A percentile compares a stretch with the other conserved stretches of the same genome.
Evolutionary conservation across 2,329 filamentous ascomycete species (phyloP).

Genomic region (Cercospora beticola): DNA sequence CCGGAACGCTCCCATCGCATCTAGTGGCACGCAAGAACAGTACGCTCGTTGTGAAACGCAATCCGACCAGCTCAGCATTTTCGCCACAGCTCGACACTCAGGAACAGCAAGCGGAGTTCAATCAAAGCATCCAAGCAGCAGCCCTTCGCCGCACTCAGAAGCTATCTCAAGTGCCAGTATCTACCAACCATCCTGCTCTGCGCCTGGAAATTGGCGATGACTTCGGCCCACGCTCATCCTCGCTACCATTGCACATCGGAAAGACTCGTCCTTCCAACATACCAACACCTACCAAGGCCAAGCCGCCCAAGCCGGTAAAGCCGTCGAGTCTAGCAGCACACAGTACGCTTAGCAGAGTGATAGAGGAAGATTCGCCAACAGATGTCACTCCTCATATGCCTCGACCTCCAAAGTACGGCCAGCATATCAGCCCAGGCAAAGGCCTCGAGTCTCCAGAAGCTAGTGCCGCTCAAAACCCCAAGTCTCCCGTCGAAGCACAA

Average conservation of each 20-base stretch:
- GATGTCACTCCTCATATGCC: background rate
- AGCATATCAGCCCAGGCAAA: conserved; percentile 11
- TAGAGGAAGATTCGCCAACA: conserved; percentile 11
- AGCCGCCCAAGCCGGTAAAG: conserved; percentile 8
- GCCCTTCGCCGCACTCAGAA: conserved; percentile 8
- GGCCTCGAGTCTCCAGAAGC: conserved; percentile 7
- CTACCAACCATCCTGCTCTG: conserved; percentile 8
- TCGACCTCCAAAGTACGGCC: conserved; percentile 13
- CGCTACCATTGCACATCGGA: background rate
- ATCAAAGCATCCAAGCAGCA: conserved; percentile 5
- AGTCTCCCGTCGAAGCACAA: conserved; percentile 12
- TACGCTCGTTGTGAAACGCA: background rate
- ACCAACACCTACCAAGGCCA: conserved; percentile 15
- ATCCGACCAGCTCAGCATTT: background rate
- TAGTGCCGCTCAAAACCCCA: background rate
- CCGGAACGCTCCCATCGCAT: background rate
- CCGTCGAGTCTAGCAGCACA: conserved; percentile 1
- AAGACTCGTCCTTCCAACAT: conserved; percentile 8
- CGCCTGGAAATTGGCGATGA: background rate
- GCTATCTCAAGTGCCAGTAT: conserved; percentile 1
- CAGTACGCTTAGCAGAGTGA: conserved; percentile 2
- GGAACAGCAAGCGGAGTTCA: conserved; percentile 5
- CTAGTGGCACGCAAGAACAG: background rate
- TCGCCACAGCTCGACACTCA: conserved; percentile 8
- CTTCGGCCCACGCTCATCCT: background rate